Evolutionary conservation across 306 rosid genomes (phyloP).

Genomic region (Purshia tridentata): DNA sequence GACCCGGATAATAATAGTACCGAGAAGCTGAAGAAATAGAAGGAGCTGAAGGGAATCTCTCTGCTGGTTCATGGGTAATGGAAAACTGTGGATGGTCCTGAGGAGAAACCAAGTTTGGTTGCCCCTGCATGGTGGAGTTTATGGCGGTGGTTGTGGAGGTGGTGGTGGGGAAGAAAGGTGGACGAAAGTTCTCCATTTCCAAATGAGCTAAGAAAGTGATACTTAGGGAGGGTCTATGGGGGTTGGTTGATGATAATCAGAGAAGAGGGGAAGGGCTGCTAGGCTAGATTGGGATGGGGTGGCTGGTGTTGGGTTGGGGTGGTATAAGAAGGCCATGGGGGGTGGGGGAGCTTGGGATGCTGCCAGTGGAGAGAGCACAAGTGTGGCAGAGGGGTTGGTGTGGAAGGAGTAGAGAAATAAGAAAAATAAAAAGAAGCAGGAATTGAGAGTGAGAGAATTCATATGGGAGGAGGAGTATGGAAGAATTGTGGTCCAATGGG

Average conservation of each 20-base stretch:
- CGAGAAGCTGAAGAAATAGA: background rate
- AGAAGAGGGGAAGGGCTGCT: background rate
- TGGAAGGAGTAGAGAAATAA: background rate
- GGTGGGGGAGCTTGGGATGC: constrained; percentile 5
- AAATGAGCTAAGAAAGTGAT: background rate
- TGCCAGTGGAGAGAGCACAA: constrained; percentile 28
- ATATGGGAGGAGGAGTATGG: background rate
- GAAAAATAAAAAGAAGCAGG: background rate
- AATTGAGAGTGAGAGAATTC: background rate
- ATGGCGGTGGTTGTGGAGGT: background rate
- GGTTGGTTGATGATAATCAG: background rate
- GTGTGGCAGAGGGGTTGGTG: constrained; percentile 17
- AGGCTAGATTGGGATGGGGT: too few relatives aligned
- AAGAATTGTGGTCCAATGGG: constrained; percentile 11
- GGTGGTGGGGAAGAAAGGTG: background rate
- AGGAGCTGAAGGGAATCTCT: constrained; percentile 2
- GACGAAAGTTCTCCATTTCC: constrained; percentile 29
- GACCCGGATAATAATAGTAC: background rate
- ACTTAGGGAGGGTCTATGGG: background rate
- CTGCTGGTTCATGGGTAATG: background rate
- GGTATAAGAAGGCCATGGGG: constrained; percentile 7
- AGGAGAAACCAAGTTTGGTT: too few relatives aligned
- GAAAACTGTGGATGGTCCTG: background rate
- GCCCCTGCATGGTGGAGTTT: background rate
- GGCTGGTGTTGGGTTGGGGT: background rate